Base-by-base conservation (phyloP, 2,329 filamentous ascomycete genomes). In the Purpureocillium lavendulum region DNA sequence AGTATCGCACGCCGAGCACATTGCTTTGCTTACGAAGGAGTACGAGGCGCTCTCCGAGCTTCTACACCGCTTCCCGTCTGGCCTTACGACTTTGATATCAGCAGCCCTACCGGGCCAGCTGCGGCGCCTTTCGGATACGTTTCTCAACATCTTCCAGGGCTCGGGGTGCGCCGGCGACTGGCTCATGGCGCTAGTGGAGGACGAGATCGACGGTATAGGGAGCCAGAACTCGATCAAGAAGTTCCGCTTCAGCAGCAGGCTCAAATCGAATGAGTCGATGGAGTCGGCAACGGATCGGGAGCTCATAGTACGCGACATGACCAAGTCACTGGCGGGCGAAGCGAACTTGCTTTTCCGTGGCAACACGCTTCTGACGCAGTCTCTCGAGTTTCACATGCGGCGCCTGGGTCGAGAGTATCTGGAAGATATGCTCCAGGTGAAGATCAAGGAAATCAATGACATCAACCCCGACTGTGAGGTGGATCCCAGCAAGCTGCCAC, bases 141-240 rank as follows among this genome's bases (percentile, higher is more conserved):
- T 97, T 30, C 67, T 97, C 46, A 94, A 97, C 57, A 94, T 98
- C 38, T 98, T 90, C 53, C 92, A 98, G 56, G 89, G 94, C 3
- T 90, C 88, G 3, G 87, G 87, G 1, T 77, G 78, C 30, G 84
- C 86, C 3, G 75, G 75, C 33, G 87, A 96, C 43, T 98, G 92
- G 92, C 73, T 98, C 16, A 92, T 87, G 70, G 82, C 87, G 3
- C 69, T 98, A 31, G 86, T 96, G 0, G 92, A 98, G 60, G 90
- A 97, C 55, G 92, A 98, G 60, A 97, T 98, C 41, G 92, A 97
- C 54, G 90, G 90, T 1, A 81, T 92, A 14, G 79, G 87, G 40
- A 94, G 82, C 55, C 88, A 95, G 50, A 79, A 80, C 12, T 78
- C 83, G 1, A 75, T 83, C 46, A 87, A 81, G 69, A 70, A 84